A percentile compares a stretch with the other conserved stretches of the same genome.
Conservation (phyloP, 768 basidiomycete species). For the Wakefieldia striispora region DNA sequence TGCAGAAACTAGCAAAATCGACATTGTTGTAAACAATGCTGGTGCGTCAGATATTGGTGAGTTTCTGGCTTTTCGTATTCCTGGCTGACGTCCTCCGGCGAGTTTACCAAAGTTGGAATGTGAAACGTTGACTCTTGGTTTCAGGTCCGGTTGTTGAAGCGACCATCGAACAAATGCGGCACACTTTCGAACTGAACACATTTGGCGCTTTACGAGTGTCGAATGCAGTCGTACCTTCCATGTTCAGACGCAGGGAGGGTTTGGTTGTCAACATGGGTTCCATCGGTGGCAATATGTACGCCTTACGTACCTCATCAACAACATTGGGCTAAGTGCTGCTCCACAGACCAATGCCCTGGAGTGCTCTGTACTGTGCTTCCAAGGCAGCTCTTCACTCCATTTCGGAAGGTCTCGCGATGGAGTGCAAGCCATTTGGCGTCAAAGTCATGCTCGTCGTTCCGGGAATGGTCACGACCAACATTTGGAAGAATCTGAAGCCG, state of each 20-base stretch:
- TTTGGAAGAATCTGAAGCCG: constrained; percentile 49
- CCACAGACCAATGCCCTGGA: constrained; percentile 67
- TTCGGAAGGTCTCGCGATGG: constrained; percentile 68
- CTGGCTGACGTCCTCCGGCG: no score
- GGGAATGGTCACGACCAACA: constrained; percentile 63
- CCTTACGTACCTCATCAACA: background rate
- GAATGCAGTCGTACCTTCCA: constrained; percentile 64
- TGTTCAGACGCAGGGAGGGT: constrained; percentile 63
- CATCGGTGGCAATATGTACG: constrained; percentile 59
- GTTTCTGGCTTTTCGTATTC: no score
- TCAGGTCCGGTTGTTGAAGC: constrained; percentile 51
- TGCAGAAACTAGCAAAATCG: no score
- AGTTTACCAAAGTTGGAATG: no score
- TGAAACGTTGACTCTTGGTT: background rate
- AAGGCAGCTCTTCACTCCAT: constrained; percentile 61
- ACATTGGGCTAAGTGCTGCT: background rate
- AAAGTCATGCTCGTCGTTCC: constrained; percentile 68
- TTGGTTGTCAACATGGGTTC: constrained; percentile 77
- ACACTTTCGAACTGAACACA: constrained; percentile 64
- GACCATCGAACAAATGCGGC: constrained; percentile 49
- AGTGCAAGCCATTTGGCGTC: constrained; percentile 69
- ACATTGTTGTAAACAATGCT: no score
- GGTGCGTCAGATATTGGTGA: no score
- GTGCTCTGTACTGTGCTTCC: constrained; percentile 52
- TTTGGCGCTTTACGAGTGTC: constrained; percentile 59